Evolutionary conservation across 1,284 basidiomycete species (phyloP).

Genomic region (Ceratobasidium sp.): DNA sequence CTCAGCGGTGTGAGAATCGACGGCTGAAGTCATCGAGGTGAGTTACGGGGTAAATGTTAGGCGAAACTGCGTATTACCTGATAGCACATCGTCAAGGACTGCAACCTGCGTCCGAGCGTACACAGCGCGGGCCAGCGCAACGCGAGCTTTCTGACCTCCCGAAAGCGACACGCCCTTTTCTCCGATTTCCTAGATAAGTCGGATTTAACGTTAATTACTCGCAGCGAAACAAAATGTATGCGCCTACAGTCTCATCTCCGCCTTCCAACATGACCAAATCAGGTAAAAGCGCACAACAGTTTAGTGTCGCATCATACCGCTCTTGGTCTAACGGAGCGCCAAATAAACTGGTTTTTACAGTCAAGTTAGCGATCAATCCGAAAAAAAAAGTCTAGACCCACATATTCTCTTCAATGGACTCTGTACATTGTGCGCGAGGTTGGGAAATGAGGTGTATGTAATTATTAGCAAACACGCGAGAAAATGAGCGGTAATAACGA

Average conservation of each 20-base stretch:
- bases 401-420: slow-evolving; percentile 33
- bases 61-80: not conserved
- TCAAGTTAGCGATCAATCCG: too few species aligned
- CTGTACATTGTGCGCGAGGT: not conserved
- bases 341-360: slow-evolving; percentile 54
- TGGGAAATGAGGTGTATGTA: not conserved
- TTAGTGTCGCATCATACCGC: slow-evolving; percentile 55
- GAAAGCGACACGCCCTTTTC: slow-evolving; percentile 40
- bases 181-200: slow-evolving; percentile 40
- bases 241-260: slow-evolving; percentile 49
- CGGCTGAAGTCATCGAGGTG: not conserved
- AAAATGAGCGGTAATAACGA: not conserved
- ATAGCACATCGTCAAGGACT: slow-evolving; percentile 50
- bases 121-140: slow-evolving; percentile 50
- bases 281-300: slow-evolving; percentile 50
- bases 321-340: slow-evolving; percentile 55
- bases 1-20: slow-evolving; percentile 79
- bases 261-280: slow-evolving; percentile 52
- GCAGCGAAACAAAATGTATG: not conserved
- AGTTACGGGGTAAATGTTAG: not conserved
- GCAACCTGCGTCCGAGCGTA: slow-evolving; percentile 52
- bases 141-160: slow-evolving; percentile 34
- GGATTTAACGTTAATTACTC: not conserved
- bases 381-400: not conserved
- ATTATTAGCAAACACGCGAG: not conserved